Base-by-base conservation (phyloP, 768 basidiomycete genomes). In the Leccinum olivaceopallidum region DNA sequence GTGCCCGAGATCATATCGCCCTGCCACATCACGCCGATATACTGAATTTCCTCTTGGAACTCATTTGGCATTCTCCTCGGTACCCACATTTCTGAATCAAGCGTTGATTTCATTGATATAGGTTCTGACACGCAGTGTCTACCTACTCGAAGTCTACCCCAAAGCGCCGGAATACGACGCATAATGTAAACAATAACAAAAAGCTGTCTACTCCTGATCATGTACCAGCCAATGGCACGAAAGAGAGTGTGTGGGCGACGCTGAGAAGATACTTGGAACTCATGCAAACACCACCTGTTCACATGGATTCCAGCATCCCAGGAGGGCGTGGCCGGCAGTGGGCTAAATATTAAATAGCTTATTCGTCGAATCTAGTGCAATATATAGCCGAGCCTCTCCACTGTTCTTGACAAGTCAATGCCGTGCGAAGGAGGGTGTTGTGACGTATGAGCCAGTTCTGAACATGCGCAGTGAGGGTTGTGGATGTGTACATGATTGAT, bases 121-220 rank as follows among this genome's bases (percentile, higher is more conserved):
- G 36, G 30, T 59, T n/a, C 24, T 48, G 42, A 59, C 48, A 36
- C 28, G 42, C 30, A 24, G 52, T 36, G 51, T 57, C 58, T 65
- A 28, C 47, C 58, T 49, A 55, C 58, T 55, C 36, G 32, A 32
- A 50, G 20, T 50, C 47, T 60, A 59, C 42, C 42, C 18, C 28
- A 30, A n/a, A 55, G 47, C 12, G 60, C 44, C 49, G 50, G 28
- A 57, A 61, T 57, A 63, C 59, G 57, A 57, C 60, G 54, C 39
- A 69, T 71, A 66, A 69, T 47, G 49, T 67, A 53, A 71, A 58
- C 58, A 63, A 69, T 71, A 71, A 69, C 57, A 57, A 58, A 60
- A 63, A 44, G n/a, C 26, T 47, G 51, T 65, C 34, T 68, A 66
- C 53, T 14, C 50, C 59, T 63, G 54, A 60, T 28, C 57, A 20